These are phyloP conservation scores for Aureobasidium sp. DNA, from an alignment of 2,329 filamentous ascomycete species.

Conservation along the genomic window DNA sequence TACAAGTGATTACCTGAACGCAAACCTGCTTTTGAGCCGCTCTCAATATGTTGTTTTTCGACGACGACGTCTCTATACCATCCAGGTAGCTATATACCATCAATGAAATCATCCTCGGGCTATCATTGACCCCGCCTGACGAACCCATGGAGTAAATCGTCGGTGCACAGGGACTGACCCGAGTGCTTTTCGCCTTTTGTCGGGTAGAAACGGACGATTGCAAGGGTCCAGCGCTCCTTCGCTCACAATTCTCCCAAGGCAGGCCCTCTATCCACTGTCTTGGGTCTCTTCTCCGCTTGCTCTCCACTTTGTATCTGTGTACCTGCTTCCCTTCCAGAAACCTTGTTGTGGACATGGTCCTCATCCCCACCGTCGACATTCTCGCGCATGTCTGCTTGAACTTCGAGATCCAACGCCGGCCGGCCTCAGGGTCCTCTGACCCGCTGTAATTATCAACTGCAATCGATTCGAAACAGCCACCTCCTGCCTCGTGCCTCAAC, in stretches of 20 bases:
- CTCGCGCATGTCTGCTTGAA: constrained; percentile 61
- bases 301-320: not conserved
- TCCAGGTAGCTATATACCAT: not conserved
- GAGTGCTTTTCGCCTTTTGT: not conserved
- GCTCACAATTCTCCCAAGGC: not conserved
- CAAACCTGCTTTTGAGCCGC: not conserved
- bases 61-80: constrained; percentile 1
- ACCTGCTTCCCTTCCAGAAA: not conserved
- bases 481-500: not conserved
- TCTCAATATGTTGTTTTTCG: not conserved
- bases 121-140: constrained; percentile 1
- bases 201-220: not conserved
- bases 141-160: not conserved
- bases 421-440: constrained; percentile 57
- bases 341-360: constrained; percentile 53
- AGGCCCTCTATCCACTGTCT: not conserved
- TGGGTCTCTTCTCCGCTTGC: not conserved
- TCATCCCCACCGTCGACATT: constrained; percentile 59
- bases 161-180: not conserved
- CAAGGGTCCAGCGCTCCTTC: not conserved
- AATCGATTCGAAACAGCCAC: not conserved
- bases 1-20: not conserved
- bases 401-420: constrained; percentile 69
- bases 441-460: constrained; percentile 40
- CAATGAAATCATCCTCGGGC: constrained; percentile 8